Evolutionary conservation across 345 rosid species (phyloP).

Genomic region (Pistacia vera): DNA sequence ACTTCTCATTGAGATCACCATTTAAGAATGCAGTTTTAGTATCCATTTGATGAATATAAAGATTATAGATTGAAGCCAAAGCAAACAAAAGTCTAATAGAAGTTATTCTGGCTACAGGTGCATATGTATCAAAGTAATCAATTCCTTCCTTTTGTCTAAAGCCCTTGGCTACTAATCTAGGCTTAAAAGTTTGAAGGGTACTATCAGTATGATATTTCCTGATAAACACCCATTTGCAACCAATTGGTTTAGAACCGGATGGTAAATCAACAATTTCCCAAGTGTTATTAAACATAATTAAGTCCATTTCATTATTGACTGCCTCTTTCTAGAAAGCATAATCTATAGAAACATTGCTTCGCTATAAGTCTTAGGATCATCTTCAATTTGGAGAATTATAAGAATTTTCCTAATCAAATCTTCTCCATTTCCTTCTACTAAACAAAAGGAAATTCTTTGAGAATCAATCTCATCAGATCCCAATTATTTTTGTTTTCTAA

Average conservation of each 20-base stretch:
- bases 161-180: slow-evolving; percentile 5
- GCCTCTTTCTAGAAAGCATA: slow-evolving; percentile 8
- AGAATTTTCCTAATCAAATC: neutral
- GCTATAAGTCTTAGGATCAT: neutral
- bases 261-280: slow-evolving; percentile 7
- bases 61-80: slow-evolving; percentile 1
- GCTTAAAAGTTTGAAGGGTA: neutral
- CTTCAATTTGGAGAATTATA: neutral
- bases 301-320: slow-evolving; percentile 13
- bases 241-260: neutral
- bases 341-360: slow-evolving; percentile 10
- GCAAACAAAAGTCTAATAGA: neutral
- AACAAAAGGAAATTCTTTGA: neutral
- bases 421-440: neutral
- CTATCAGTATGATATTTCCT: neutral
- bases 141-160: slow-evolving; percentile 3
- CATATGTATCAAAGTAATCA: slow-evolving; percentile 14
- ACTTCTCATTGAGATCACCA: neutral
- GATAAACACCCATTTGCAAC: slow-evolving; percentile 12
- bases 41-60: slow-evolving; percentile 13
- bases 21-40: slow-evolving; percentile 3
- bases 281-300: slow-evolving; percentile 1
- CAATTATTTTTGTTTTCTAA: no score
- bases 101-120: neutral
- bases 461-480: no score